Evolutionary conservation across 179 eudicot species (phyloP), one percentile per base, ranked within the genome.

Genomic region (Beta corolliflora): DNA sequence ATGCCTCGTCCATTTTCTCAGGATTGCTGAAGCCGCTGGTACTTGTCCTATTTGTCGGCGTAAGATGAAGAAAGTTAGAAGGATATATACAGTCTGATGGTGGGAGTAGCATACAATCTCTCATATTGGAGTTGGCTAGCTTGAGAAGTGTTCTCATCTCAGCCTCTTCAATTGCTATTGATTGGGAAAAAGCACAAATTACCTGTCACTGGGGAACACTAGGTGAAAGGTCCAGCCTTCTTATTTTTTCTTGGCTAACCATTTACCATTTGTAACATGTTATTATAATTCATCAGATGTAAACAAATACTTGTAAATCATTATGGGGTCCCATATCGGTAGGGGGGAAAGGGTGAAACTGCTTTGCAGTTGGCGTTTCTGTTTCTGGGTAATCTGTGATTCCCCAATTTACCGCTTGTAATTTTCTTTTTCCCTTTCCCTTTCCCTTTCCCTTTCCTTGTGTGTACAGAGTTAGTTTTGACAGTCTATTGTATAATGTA

Each of bases 31-130:
- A 82, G 83, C 79, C 71, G 88, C 92, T 21, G 91, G 91, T 77
- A 89, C 87, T 60, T 93, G 97, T 77, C 97, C 97, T 15, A 92
- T 93, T 59, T 93, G 95, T 77, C 91, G 95, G 7, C 88, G 95
- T 59, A 88, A 61, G 68, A 90, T 90, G 79, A 93, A 91, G 88
- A 91, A 91, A 79, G 94, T 92, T 78, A 92, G 92, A 79, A 93
- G 83, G 88, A 91, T 93, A 81, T 90, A 82, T 76, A 86, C 87
- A 12, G 95, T 91, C 74, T 91, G 87, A 93, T 60, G 9, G 12
- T 52, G 44, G 18, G 0, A 25, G 13, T 31, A 44, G 64, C 13
- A 14, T 78, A 75, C 18, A 46, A 9, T 14, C 53, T 41, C 76
- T 78, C 71, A 59, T 61, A 31, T 58, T 54, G 6, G 29, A 29